These are phyloP conservation scores for Rhynchospora pubera DNA, from an alignment of 176 grass and related monocot species.

Conservation along the genomic window DNA sequence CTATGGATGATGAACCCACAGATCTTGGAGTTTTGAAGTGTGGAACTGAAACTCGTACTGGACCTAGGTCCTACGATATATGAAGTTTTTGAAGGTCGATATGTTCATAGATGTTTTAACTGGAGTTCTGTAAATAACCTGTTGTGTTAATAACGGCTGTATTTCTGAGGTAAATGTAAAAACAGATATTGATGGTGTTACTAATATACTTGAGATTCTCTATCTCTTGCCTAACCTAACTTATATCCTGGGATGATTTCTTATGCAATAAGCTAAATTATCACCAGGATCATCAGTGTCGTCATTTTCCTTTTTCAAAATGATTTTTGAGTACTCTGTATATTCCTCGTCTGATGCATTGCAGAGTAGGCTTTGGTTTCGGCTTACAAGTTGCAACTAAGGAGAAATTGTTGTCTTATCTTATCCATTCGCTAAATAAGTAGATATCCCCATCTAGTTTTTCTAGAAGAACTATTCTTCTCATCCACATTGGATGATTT, in stretches of 20 bases:
- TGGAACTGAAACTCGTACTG: neutral
- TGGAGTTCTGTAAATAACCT: conserved; percentile 13
- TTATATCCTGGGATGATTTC: neutral
- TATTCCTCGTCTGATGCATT: neutral
- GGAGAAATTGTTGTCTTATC: too few species aligned
- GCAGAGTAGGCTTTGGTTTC: neutral
- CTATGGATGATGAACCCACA: neutral
- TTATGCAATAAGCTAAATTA: neutral
- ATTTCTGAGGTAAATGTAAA: neutral
- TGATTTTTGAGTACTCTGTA: neutral
- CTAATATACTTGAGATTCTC: neutral
- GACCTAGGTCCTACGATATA: neutral
- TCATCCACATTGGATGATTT: neutral
- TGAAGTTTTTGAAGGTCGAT: neutral
- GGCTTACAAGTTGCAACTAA: neutral
- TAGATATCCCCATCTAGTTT: too few species aligned
- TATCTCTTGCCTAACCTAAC: neutral
- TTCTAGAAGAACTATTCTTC: neutral
- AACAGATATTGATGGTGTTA: neutral
- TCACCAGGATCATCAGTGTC: neutral
- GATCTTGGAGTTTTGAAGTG: neutral
- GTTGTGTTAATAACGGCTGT: neutral
- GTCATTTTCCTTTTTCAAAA: neutral
- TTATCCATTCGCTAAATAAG: too few species aligned
- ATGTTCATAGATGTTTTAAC: conserved; percentile 1